phyloP scores from a whole-genome alignment of 495 filamentous ascomycete species.

The Peziza echinospora region DNA sequence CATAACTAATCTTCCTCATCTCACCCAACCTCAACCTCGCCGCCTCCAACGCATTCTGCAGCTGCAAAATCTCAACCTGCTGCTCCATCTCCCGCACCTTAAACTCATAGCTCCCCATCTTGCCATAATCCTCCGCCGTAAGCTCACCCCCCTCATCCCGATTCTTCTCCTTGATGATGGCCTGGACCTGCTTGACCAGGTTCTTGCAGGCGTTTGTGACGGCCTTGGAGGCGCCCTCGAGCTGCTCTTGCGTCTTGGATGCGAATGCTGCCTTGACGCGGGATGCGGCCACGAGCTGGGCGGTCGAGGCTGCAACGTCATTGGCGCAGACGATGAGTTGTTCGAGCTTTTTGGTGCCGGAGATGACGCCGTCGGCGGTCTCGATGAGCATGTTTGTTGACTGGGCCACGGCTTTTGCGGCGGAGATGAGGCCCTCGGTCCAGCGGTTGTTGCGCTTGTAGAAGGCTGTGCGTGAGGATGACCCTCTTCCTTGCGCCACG shows the following conservation, averaged over 20 bases:
- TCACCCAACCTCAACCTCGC: constrained; percentile 74
- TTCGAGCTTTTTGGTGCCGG: constrained; percentile 73
- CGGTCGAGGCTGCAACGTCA: constrained; percentile 85
- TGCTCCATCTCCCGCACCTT: constrained; percentile 99
- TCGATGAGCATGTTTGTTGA: constrained; percentile 93
- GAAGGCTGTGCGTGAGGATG: constrained; percentile 76
- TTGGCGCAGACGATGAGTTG: constrained; percentile 96
- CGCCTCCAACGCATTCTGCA: constrained; percentile 68
- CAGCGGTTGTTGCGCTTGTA: constrained; percentile 77
- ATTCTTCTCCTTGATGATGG: constrained; percentile 71
- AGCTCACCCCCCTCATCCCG: constrained; percentile 46
- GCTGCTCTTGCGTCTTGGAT: constrained; percentile 78
- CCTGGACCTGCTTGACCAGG: constrained; percentile 81
- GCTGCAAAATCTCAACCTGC: constrained; percentile 94
- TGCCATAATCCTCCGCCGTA: constrained; percentile 51
- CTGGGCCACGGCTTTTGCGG: constrained; percentile 79
- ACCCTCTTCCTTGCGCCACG: constrained; percentile 80
- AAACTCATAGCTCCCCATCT: constrained; percentile 81
- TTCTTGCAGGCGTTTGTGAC: constrained; percentile 72
- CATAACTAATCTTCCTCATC: constrained; percentile 98
- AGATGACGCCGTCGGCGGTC: constrained; percentile 89
- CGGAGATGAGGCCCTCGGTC: constrained; percentile 93
- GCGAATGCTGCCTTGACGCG: constrained; percentile 96
- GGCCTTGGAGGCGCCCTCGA: constrained; percentile 81
- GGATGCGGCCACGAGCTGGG: constrained; percentile 85